Percentiles rank a stretch among this genome's conserved stretches.
phyloP scores from a whole-genome alignment of 2,329 filamentous ascomycete genomes.

The Botrytis elliptica region DNA sequence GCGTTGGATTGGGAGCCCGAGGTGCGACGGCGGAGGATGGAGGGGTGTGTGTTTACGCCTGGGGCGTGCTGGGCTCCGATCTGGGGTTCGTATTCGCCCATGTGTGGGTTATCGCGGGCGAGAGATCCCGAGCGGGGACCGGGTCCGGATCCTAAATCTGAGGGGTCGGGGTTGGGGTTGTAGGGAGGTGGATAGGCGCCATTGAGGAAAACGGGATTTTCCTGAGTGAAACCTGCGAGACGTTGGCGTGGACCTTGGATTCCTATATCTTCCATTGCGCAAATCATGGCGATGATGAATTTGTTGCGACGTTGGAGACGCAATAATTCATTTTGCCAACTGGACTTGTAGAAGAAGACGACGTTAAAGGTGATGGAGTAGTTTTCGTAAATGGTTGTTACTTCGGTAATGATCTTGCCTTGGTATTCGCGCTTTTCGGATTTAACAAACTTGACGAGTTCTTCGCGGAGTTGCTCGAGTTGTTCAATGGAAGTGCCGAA shows the following conservation, averaged over 20 bases:
- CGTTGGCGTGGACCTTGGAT: conserved; percentile 40
- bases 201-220: conserved; percentile 36
- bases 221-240: conserved; percentile 35
- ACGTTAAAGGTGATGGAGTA: conserved; percentile 87
- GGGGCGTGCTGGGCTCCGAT: conserved; percentile 21
- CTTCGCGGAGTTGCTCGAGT: conserved; percentile 77
- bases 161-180: conserved; percentile 6
- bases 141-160: conserved; percentile 26
- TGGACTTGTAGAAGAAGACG: conserved; percentile 96
- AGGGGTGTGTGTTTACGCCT: conserved; percentile 43
- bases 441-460: conserved; percentile 79
- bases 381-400: conserved; percentile 76
- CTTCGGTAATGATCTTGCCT: conserved; percentile 79
- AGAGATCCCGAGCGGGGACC: conserved; percentile 38
- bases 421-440: conserved; percentile 89
- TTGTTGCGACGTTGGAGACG: conserved; percentile 90
- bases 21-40: conserved; percentile 54
- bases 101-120: conserved; percentile 34
- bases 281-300: conserved; percentile 89
- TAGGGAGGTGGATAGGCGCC: conserved; percentile 33
- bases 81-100: not conserved
- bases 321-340: conserved; percentile 91
- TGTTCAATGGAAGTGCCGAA: conserved; percentile 83
- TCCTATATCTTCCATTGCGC: conserved; percentile 58
- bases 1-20: conserved; percentile 36